Base-by-base conservation (phyloP, 2,329 filamentous ascomycete genomes). In the Aaosphaeria pasadenensis region DNA sequence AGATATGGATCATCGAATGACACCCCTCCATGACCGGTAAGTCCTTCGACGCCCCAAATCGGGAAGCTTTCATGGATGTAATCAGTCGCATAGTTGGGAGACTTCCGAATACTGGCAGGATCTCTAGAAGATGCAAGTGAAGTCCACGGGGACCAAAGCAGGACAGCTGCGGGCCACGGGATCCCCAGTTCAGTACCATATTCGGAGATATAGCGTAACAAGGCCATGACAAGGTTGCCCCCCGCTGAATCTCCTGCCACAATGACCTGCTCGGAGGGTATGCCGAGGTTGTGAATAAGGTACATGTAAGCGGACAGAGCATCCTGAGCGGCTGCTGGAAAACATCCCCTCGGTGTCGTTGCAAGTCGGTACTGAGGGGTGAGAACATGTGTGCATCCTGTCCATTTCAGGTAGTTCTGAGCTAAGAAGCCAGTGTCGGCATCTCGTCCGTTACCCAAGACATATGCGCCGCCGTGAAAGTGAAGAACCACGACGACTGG, bases 291-390 rank as follows among this genome's bases (percentile, higher is more conserved):
- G n/a, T 71, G 57, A 5, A 74, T 56, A 2, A 76, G 57, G 52
- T 74, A 71, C 7, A 60, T 46, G 48, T 74, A 75, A 11, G 60
- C 55, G 0, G 72, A 67, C 29, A 77, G 53, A 1, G 64, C 62
- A 48, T 77, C 75, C 57, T 77, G 74, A 4, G 75, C 49, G 13
- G 72, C 70, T 3, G 74, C 74, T 0, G 74, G 74, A 56, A 77
- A 77, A 2, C 63, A 59, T 2, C 45, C 31, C 7, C 53, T 57
- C 0, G 68, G 61, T 43, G 67, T 65, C 2, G 65, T 60, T 7
- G 69, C 51, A 4, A 78, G 66, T 0, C 75, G 67, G 55, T 78
- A 77, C 52, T 74, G 71, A 11, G 56, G 60, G n/a, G 57, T 62
- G 5, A 63, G 63, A 40, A 70, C 58, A 45, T 71, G 67, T n/a